Conservation (phyloP, 331 rosid genomes). For the Arachis monticola region DNA sequence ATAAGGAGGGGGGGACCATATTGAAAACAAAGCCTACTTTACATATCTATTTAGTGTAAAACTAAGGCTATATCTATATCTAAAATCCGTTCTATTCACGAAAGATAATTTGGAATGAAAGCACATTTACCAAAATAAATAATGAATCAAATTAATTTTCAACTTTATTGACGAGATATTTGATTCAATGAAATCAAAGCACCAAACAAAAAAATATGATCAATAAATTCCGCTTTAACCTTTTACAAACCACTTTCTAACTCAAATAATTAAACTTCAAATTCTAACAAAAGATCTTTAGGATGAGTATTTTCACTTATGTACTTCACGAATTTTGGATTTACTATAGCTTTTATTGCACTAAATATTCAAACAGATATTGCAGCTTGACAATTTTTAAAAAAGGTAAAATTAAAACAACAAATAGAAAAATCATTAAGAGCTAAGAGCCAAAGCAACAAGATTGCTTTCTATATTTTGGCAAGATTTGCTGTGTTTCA, state of each 20-base stretch:
- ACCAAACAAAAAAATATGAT: neutral
- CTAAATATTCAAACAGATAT: neutral
- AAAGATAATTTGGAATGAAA: neutral
- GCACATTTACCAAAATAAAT: neutral
- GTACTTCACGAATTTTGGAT: neutral
- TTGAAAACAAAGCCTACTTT: neutral
- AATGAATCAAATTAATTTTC: neutral
- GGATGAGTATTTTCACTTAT: neutral
- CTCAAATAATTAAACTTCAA: neutral
- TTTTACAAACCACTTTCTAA: neutral
- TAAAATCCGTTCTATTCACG: neutral
- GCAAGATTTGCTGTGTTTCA: conserved; percentile 33
- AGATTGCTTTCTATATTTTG: neutral
- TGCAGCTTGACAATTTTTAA: neutral
- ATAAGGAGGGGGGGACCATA: no score
- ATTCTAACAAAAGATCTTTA: neutral
- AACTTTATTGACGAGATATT: neutral
- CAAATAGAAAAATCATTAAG: neutral
- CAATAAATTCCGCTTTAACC: neutral
- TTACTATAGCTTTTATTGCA: neutral
- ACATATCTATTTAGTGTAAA: neutral
- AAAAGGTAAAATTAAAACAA: neutral
- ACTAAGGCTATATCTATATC: neutral
- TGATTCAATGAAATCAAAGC: neutral
- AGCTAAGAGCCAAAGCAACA: neutral